Base-by-base conservation (phyloP, 2,329 filamentous ascomycete genomes). In the Xylariaceae sp. region DNA sequence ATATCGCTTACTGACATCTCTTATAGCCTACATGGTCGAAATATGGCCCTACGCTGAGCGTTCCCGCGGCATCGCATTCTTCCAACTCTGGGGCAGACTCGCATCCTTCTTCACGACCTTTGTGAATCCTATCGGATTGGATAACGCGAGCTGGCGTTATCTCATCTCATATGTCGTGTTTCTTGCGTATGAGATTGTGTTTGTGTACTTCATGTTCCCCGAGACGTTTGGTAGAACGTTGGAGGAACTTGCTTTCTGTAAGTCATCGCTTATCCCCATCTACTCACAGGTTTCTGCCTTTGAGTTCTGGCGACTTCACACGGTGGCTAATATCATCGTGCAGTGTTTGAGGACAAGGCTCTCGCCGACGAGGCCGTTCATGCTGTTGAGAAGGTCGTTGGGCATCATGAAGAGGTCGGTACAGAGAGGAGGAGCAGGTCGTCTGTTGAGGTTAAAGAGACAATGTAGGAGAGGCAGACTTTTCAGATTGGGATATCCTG, bases 121-220 rank as follows among this genome's bases (percentile, higher is more conserved):
- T 31, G 72, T 75, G 60, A 77, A 76, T 64, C 72, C 74, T 0
- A 71, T 75, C 14, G 73, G 72, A 0, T 68, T 76, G 2, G 51
- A 63, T 11, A 67, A 66, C 16, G 67, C 71, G 18, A 60, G 67
- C 46, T 76, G 74, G 74, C 69, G 67, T 31, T 76, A 74, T 53
- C 66, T 75, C 34, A 70, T 73, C 28, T 72, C 73, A 10, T 76
- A 75, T 55, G 73, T 71, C 56, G 71, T 68, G 28, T 76, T 73
- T 66, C 66, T 76, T 12, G 63, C 65, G 2, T 71, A 75, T 34
- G 72, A 76, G 60, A 65, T 75, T 39, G 48, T 43, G 22, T 60
- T 71, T 83, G 87, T 94, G 46, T 94, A 86, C 71, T 88, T 91
- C 70, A 78, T 92, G 57, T 95, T 93, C 67, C 89, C 90, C 10